Base-by-base conservation (phyloP, 2,329 filamentous ascomycete genomes). In the Penicillium sp. region DNA sequence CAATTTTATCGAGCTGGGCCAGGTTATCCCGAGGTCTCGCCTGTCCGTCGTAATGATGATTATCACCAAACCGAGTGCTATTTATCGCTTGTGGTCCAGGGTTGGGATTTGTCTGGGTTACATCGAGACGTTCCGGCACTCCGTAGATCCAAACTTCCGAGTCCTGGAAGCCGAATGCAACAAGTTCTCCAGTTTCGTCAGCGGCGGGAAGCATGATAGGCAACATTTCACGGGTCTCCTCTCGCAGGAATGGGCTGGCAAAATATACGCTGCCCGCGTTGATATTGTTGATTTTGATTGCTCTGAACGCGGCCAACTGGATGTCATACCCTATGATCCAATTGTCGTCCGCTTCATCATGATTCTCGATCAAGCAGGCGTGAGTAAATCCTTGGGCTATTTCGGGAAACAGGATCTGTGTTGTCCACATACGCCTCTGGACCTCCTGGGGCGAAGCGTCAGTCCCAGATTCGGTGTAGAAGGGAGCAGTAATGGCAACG, bases 361-460 rank as follows among this genome's bases (percentile, higher is more conserved):
- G 73, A 30, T 68, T 67, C 18, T 76, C 73, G 14, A 92, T 74
- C 41, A 92, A 70, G 1, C 88, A 84, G 18, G 88, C 87, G 70
- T 92, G 88, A 60, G 87, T 90, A 65, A 88, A 91, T 58, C 89
- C 86, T 44, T 84, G 82, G 59, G 86, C 90, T n/a, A 84, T 86
- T 60, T 91, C 89, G 3, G 89, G 89, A 50, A 92, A 92, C 3
- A 94, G 74, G 41, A 94, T 92, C 30, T 90, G 91, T 0, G 88
- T 90, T 6, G 89, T 92, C 89, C 89, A 94, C 64, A 92, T 80
- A 22, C 86, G 82, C 66, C 86, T 88, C 55, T 90, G 80, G 55
- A 85, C 81, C 51, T 89, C 83, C 50, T 71, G 69, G 18, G 69
- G 67, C 8, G 74, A 73, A 35, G 76, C 62, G 52, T 87, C 84